phyloP scores from a whole-genome alignment of 345 rosid genomes.

The Lagerstroemia speciosa region DNA sequence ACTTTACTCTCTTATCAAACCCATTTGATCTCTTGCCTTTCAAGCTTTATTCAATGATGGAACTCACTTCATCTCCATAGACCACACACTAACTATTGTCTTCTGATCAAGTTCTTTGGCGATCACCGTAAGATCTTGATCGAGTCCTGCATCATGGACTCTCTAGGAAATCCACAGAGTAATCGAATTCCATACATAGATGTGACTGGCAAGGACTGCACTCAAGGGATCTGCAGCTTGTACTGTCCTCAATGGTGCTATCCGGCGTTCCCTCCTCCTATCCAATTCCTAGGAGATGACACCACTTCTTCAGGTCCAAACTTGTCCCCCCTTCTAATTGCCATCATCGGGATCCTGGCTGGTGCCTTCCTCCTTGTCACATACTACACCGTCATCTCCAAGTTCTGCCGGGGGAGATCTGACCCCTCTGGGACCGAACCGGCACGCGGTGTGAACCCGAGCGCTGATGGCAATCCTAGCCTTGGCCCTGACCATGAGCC shows the following conservation, averaged over 20 bases:
- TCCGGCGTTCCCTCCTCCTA: slow-evolving; percentile 42
- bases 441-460: slow-evolving; percentile 22
- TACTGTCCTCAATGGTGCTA: slow-evolving; percentile 87
- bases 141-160: slow-evolving; percentile 12
- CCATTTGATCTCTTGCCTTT: not conserved
- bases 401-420: slow-evolving; percentile 29
- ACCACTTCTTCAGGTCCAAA: slow-evolving; percentile 27
- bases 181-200: slow-evolving; percentile 33
- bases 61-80: no score
- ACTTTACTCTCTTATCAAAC: slow-evolving; percentile 1
- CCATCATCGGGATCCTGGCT: slow-evolving; percentile 64
- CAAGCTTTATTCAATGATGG: not conserved
- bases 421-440: slow-evolving; percentile 10
- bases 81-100: not conserved
- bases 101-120: not conserved
- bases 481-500: slow-evolving; percentile 39
- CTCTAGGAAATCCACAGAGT: slow-evolving; percentile 26
- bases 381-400: slow-evolving; percentile 72
- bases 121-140: not conserved
- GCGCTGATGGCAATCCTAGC: slow-evolving; percentile 26
- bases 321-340: slow-evolving; percentile 73
- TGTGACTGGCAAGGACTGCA: slow-evolving; percentile 57
- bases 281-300: slow-evolving; percentile 21
- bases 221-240: slow-evolving; percentile 65
- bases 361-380: slow-evolving; percentile 70